A percentile compares a stretch with the other conserved stretches of the same genome.
These are phyloP conservation scores for Tetrastigma voinierianum DNA, from an alignment of 164 flowering plant genomes.

Conservation along the genomic window DNA sequence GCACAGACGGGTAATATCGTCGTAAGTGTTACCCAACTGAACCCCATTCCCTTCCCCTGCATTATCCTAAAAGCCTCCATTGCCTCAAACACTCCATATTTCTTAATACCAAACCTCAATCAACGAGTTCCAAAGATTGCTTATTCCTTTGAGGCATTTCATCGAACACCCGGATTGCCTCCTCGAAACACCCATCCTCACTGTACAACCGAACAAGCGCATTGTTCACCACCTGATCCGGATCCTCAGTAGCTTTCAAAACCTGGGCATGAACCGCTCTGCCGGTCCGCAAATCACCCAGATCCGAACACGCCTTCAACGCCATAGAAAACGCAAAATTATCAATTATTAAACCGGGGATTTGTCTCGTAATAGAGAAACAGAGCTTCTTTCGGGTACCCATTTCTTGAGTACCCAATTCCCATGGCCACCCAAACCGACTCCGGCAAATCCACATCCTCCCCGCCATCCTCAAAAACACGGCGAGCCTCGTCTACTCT, in stretches of 20 bases:
- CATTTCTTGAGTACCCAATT: slow-evolving; percentile 40
- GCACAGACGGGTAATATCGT: slow-evolving; percentile 30
- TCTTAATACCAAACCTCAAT: slow-evolving; percentile 23
- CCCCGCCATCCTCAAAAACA: slow-evolving; percentile 23
- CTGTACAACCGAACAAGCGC: slow-evolving; percentile 34
- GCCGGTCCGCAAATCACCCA: slow-evolving; percentile 19
- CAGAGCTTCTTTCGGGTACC: slow-evolving; percentile 21
- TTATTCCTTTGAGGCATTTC: slow-evolving; percentile 41
- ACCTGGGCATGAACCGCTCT: slow-evolving; percentile 41
- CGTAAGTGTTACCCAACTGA: slow-evolving; percentile 45
- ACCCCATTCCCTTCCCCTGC: slow-evolving; percentile 32
- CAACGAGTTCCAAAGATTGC: slow-evolving; percentile 41
- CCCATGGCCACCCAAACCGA: slow-evolving; percentile 43
- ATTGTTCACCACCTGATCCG: slow-evolving; percentile 45
- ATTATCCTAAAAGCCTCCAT: slow-evolving; percentile 25
- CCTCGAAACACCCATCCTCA: slow-evolving; percentile 27
- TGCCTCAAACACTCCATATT: slow-evolving; percentile 23
- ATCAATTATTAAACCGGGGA: slow-evolving; percentile 13
- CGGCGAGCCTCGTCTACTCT: slow-evolving; percentile 33
- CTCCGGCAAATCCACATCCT: slow-evolving; percentile 8
- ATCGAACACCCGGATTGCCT: slow-evolving; percentile 35
- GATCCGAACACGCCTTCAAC: slow-evolving; percentile 29
- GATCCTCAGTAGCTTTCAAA: slow-evolving; percentile 25
- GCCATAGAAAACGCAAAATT: slow-evolving; percentile 38
- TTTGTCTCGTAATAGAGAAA: slow-evolving; percentile 28